Percentiles rank a stretch among this genome's conserved stretches.
These are phyloP conservation scores for Sphagnum contortum DNA, from an alignment of 225 moss, liverwort and hornwort genomes.

Conservation along the genomic window DNA sequence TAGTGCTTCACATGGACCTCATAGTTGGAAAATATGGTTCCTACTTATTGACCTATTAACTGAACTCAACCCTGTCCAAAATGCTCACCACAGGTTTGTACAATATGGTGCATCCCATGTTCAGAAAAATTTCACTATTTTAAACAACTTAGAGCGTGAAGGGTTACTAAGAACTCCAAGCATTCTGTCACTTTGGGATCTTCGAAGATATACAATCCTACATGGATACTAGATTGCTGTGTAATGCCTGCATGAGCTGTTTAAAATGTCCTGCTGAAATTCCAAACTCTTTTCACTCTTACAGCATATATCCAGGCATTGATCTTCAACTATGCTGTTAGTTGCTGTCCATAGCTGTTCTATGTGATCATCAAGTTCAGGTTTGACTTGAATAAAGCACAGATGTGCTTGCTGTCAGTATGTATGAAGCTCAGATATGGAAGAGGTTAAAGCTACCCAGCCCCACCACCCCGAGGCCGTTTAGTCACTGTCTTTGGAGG, in stretches of 20 bases:
- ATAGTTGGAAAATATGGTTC: too few species aligned
- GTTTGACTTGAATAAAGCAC: neutral
- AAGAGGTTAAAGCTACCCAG: neutral
- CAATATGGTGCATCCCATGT: too few species aligned
- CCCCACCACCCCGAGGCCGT: neutral
- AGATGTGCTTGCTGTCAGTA: neutral
- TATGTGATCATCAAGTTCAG: neutral
- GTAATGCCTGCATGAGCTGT: neutral
- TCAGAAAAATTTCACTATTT: too few species aligned
- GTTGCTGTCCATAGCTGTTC: neutral
- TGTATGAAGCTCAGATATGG: neutral
- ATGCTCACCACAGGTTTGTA: too few species aligned
- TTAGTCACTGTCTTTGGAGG: neutral
- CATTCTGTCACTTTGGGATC: neutral
- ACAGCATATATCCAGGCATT: too few species aligned
- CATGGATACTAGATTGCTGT: neutral
- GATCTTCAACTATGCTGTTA: too few species aligned
- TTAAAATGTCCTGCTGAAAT: neutral
- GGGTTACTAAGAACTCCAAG: neutral
- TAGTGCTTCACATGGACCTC: too few species aligned
- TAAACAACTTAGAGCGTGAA: too few species aligned
- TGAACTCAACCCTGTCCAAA: too few species aligned
- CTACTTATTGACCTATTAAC: too few species aligned
- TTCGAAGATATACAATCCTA: neutral
- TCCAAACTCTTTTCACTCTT: neutral